Percentiles rank a stretch among this genome's conserved stretches.
Conservation (phyloP, 108 stramenopile genomes). For the Cylindrotheca closterium region DNA sequence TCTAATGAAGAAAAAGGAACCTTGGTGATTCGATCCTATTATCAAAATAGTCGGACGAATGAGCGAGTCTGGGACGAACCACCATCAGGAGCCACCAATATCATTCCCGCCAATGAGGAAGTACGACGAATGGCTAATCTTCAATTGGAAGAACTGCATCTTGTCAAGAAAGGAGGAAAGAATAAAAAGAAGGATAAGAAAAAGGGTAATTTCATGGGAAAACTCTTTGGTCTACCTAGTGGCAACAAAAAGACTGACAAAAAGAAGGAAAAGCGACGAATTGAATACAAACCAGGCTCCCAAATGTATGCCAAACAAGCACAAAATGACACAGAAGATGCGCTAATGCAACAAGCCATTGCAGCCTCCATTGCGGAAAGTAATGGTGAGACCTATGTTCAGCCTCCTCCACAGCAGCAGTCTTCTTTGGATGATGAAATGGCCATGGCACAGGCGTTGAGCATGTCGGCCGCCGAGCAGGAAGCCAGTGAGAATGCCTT, state of each 20-base stretch:
- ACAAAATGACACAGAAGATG: conserved; percentile 6
- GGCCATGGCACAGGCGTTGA: background rate
- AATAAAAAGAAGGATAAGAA: conserved; percentile 4
- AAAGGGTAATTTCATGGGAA: conserved; percentile 2
- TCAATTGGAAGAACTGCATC: conserved; percentile 62
- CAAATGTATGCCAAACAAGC: background rate
- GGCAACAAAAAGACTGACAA: conserved; percentile 30
- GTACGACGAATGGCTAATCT: conserved; percentile 59
- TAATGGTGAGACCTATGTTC: conserved; percentile 7
- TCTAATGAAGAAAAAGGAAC: conserved; percentile 20
- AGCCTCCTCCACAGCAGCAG: background rate
- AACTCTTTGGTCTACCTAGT: conserved; percentile 8
- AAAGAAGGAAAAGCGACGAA: conserved; percentile 14
- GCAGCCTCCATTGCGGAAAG: conserved; percentile 20
- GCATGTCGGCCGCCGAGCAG: background rate
- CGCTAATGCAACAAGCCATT: conserved; percentile 29
- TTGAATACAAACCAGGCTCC: conserved; percentile 33
- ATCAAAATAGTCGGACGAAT: conserved; percentile 56
- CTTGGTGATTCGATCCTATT: conserved; percentile 67
- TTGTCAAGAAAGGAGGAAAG: conserved; percentile 1
- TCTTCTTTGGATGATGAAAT: background rate
- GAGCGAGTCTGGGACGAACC: conserved; percentile 85
- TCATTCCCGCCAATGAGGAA: conserved; percentile 58
- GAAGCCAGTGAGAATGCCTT: conserved; percentile 52
- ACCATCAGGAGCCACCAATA: conserved; percentile 66